A percentile compares a stretch with the other conserved stretches of the same genome.
Conservation (phyloP, 345 rosid species). For the Salix caprea region DNA sequence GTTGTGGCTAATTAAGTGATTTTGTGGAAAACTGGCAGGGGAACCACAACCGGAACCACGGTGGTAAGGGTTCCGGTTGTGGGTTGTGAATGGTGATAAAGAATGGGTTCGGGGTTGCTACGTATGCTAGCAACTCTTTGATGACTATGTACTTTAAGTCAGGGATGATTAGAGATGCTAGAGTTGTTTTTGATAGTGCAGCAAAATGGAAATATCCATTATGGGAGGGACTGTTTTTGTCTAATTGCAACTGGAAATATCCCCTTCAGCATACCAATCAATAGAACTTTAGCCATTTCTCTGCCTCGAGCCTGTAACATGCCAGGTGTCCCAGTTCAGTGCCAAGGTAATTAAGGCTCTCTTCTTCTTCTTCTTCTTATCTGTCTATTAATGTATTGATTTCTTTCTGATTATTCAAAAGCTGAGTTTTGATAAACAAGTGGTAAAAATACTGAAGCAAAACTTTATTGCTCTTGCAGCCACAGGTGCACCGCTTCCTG, state of each 20-base stretch:
- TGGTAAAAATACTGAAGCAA: neutral
- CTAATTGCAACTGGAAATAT: conserved; percentile 58
- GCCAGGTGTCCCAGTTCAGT: conserved; percentile 73
- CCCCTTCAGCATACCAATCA: conserved; percentile 69
- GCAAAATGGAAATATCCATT: too few relatives aligned
- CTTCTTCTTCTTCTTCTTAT: neutral
- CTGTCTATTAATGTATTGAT: neutral
- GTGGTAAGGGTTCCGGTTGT: too few relatives aligned
- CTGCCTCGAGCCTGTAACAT: conserved; percentile 86
- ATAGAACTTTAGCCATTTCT: conserved; percentile 66
- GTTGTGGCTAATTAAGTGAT: too few relatives aligned
- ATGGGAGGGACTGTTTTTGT: conserved; percentile 67
- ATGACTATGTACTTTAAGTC: too few relatives aligned
- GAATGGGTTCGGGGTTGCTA: too few relatives aligned
- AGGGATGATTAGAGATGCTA: too few relatives aligned
- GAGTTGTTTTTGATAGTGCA: too few relatives aligned
- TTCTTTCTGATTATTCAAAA: neutral
- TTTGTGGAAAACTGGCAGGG: too few relatives aligned
- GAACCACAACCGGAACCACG: too few relatives aligned
- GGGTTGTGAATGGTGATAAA: too few relatives aligned
- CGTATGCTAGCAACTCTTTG: too few relatives aligned
- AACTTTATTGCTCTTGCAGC: conserved; percentile 34
- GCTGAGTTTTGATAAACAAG: neutral
- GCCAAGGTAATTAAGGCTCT: conserved; percentile 42
- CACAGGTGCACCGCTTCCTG: conserved; percentile 55